phyloP scores from a whole-genome alignment of 495 filamentous ascomycete genomes.

The Penicillium paxilli region DNA sequence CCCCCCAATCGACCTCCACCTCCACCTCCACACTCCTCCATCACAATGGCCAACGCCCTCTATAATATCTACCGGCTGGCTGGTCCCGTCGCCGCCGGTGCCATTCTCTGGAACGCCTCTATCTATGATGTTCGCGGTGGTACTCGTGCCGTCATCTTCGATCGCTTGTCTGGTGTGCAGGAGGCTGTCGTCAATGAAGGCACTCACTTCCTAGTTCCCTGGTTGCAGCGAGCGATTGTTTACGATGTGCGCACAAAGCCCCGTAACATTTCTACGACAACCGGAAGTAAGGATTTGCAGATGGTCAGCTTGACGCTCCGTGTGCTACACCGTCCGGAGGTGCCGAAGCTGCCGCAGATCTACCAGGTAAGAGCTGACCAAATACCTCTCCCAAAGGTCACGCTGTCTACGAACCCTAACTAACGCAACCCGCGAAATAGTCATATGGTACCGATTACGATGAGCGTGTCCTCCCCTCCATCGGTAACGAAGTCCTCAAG shows the following conservation, averaged over 20 bases:
- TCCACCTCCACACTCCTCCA: constrained; percentile 13
- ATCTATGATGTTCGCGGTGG: constrained; percentile 98
- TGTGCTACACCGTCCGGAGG: constrained; percentile 93
- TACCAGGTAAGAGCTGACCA: constrained; percentile 72
- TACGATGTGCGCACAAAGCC: constrained; percentile 99
- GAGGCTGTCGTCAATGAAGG: constrained; percentile 92
- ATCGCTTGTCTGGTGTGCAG: constrained; percentile 87
- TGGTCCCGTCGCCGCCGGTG: constrained; percentile 66
- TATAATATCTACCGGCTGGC: constrained; percentile 66
- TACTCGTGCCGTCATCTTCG: constrained; percentile 95
- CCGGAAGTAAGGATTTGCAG: constrained; percentile 97
- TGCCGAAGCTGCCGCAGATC: constrained; percentile 89
- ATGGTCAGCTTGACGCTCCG: constrained; percentile 99
- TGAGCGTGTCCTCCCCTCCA: constrained; percentile 97
- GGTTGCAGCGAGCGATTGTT: constrained; percentile 91
- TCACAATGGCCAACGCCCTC: constrained; percentile 61
- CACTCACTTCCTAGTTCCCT: constrained; percentile 95
- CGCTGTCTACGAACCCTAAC: not conserved
- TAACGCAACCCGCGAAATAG: constrained; percentile 21
- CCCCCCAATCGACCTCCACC: constrained; percentile 28
- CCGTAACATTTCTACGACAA: constrained; percentile 95
- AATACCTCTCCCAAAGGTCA: not conserved
- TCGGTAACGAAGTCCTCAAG: constrained; percentile 99
- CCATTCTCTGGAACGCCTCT: constrained; percentile 65
- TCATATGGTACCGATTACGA: constrained; percentile 95